Base-by-base conservation (phyloP, 2,329 filamentous ascomycete species). In the Fusarium nelsonii region DNA sequence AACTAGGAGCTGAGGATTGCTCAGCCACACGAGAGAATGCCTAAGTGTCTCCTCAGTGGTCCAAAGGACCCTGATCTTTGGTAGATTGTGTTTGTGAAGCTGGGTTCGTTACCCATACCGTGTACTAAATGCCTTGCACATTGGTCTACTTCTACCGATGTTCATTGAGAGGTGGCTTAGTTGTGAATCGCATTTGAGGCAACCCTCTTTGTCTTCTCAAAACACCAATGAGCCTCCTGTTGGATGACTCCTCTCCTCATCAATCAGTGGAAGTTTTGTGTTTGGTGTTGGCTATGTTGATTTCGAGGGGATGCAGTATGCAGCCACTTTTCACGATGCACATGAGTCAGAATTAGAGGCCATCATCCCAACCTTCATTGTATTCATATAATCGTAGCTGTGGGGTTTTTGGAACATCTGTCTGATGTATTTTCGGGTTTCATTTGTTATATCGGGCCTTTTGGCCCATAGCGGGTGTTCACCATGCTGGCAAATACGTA, bases 271-370 rank as follows among this genome's bases (percentile, higher is more conserved):
- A 16, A 2, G 11, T 30, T 16, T 45, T 45, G 26, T 45, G 12
- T 26, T 45, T 45, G 26, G 7, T 15, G 26, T 30, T 8, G 28
- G 9, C 8, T 45, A 41, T 46, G 34, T 37, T 14, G 33, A 12
- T n/a, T 9, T 36, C 45, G 9, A 49, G 16, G 5, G 6, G 41
- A 11, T 26, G 30, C 16, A 40, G 44, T 23, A 55, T 59, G 58
- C 55, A 68, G 61, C 28, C 44, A 44, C 57, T 20, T 23, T 68
- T 37, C 39, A 60, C 49, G 34, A 57, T 58, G 34, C 50, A 32
- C 48, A 37, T 53, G 52, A 37, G 23, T 70, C 40, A 67, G 46
- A 70, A 70, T 72, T 72, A 73, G 71, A 66, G 69, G 62, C 69
- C 30, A 30, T 23, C 20, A 26, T 28, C 12, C 44, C 44, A 57